phyloP scores from a whole-genome alignment of 176 grass and related monocot species.

The Oryza glumipatula region DNA sequence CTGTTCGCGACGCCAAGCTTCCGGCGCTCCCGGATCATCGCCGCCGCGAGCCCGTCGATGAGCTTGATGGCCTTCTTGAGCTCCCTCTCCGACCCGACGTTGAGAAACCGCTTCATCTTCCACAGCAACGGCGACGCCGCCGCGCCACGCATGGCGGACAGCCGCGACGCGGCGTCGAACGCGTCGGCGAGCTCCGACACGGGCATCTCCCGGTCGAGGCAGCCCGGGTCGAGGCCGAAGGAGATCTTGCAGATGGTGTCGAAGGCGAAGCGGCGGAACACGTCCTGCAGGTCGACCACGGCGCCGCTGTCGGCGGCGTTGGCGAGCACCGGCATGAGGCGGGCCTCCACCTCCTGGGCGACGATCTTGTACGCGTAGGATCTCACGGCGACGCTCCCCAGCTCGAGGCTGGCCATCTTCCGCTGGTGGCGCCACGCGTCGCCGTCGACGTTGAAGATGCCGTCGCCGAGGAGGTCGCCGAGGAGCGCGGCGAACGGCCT shows the following conservation, averaged over 20 bases:
- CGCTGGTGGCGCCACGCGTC: constrained; percentile 72
- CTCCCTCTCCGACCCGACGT: constrained; percentile 71
- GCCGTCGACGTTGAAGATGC: constrained; percentile 95
- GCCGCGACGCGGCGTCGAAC: constrained; percentile 61
- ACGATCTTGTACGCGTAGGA: constrained; percentile 68
- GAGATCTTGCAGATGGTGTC: constrained; percentile 88
- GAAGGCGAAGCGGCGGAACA: constrained; percentile 77
- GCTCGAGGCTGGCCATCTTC: constrained; percentile 92
- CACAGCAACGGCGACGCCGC: constrained; percentile 55
- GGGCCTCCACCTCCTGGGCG: constrained; percentile 35
- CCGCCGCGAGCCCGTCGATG: constrained; percentile 55
- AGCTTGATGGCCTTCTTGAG: constrained; percentile 51
- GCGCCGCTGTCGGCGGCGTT: constrained; percentile 29
- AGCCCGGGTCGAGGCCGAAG: constrained; percentile 72
- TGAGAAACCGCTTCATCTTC: constrained; percentile 65
- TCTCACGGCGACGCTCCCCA: constrained; percentile 70
- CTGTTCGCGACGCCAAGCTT: constrained; percentile 47
- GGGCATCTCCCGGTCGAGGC: constrained; percentile 53
- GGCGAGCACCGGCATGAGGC: constrained; percentile 59
- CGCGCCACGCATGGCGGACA: constrained; percentile 51
- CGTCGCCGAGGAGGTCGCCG: constrained; percentile 74
- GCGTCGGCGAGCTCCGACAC: constrained; percentile 59
- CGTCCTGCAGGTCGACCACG: constrained; percentile 73
- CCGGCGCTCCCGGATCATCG: constrained; percentile 62
- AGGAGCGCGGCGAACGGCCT: constrained; percentile 68